Evolutionary conservation across 805 yeast genomes (phyloP), one percentile per base, ranked within the genome.

Genomic region (Ogataea zsoltii): DNA sequence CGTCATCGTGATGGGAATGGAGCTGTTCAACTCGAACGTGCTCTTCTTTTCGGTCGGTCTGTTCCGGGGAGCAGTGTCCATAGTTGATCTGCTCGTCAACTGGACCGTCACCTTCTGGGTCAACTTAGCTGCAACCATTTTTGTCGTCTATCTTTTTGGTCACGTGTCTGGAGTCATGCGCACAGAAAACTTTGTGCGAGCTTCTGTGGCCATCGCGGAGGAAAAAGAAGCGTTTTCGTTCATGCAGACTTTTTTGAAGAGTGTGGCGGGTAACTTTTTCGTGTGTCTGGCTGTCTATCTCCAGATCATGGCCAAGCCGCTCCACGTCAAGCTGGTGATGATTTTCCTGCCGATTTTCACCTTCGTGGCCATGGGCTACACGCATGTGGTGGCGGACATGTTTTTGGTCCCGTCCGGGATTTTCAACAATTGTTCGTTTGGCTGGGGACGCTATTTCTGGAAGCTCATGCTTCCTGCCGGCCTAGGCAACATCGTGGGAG

Each of bases 361-460:
- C 0, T 85, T 88, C 63, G 94, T 85, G n/a, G 56, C 83, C 1
- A 70, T 83, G 71, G 94, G 95, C 0, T 88, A 81, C 64, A 80
- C 88, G 2, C 95, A 88, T 60, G 80, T 81, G 1, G 89, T 88
- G 7, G 96, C 95, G 0, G 96, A 88, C 61, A 85, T 88, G 94
- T 82, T 72, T 53, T 53, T 85, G 43, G 60, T 83, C 4, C 79
- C 83, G 7, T 77, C 80, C 51, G 95, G 88, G 0, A 65, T 85
- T 59, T 71, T 86, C 38, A 85, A 84, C 62, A 79, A 83, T 13
- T 85, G 88, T 1, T 74, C 79, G 2, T 68, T 82, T 7, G 69
- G 83, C 0, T 88, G 85, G 30, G 86, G 82, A 0, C 63, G 67
- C 9, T 83, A 80, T 46, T 79, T 84, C 10, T 87, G 94, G 95